Conservation (phyloP, 208 protist genomes). For the Trypanosoma caninum region DNA sequence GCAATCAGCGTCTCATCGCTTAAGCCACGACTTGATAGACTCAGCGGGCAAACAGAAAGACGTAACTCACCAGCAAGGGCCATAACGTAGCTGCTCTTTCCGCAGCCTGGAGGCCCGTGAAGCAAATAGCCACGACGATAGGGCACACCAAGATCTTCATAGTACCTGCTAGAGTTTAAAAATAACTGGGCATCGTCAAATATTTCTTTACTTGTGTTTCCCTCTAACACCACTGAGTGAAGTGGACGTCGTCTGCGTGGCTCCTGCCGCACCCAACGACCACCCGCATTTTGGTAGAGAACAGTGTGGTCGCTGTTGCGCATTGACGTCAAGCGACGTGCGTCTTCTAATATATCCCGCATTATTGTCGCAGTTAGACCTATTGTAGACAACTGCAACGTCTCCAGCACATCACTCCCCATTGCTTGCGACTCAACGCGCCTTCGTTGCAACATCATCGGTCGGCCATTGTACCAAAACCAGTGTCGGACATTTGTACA, state of each 20-base stretch:
- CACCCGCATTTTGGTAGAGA: constrained; percentile 77
- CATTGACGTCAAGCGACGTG: constrained; percentile 46
- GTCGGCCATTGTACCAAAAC: constrained; percentile 75
- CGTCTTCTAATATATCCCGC: constrained; percentile 71
- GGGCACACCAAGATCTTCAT: constrained; percentile 91
- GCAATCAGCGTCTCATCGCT: constrained; percentile 85
- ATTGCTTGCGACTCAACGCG: constrained; percentile 60
- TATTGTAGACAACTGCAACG: constrained; percentile 67
- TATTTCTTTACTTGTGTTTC: constrained; percentile 53
- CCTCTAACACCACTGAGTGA: constrained; percentile 88
- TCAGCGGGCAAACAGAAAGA: constrained; percentile 94
- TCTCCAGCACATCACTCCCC: constrained; percentile 83
- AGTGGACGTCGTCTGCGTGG: constrained; percentile 76
- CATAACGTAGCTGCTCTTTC: constrained; percentile 93
- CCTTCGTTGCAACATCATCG: constrained; percentile 69
- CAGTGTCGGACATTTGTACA: constrained; percentile 78
- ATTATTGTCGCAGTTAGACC: constrained; percentile 49
- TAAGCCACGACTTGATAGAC: constrained; percentile 79
- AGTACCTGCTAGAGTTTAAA: constrained; percentile 79
- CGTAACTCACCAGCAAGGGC: constrained; percentile 91
- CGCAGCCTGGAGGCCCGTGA: constrained; percentile 93
- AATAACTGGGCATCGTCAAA: constrained; percentile 83
- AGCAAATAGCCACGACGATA: constrained; percentile 95
- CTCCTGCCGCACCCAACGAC: constrained; percentile 70
- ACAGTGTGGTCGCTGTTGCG: constrained; percentile 80